These are phyloP conservation scores for Neurospora terricola DNA, from an alignment of 495 filamentous ascomycete genomes.

Conservation along the genomic window DNA sequence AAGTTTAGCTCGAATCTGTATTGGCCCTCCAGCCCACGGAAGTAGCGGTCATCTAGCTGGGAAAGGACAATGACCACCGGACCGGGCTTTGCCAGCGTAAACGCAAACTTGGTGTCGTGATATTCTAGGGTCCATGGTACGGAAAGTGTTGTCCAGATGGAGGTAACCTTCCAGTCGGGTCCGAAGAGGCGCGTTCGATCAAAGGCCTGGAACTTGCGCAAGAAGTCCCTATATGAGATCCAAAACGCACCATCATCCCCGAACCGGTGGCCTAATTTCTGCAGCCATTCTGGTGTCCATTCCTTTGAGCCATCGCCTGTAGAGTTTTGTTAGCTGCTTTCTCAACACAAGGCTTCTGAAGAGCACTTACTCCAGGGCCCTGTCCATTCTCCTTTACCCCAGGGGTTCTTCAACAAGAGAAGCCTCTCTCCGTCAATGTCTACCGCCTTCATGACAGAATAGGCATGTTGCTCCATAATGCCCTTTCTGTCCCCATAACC, in stretches of 20 bases:
- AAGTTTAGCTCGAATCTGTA: conserved; percentile 73
- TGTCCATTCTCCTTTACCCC: conserved; percentile 78
- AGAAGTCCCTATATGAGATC: conserved; percentile 68
- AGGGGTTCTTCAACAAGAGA: conserved; percentile 75
- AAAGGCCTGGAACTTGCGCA: conserved; percentile 72
- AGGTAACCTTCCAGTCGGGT: conserved; percentile 69
- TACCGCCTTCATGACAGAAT: conserved; percentile 75
- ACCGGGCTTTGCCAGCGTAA: conserved; percentile 55
- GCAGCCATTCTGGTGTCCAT: conserved; percentile 85
- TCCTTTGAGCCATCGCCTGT: conserved; percentile 68
- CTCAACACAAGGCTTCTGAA: not conserved
- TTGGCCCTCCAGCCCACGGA: conserved; percentile 70
- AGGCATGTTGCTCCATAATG: conserved; percentile 74
- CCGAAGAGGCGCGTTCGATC: conserved; percentile 85
- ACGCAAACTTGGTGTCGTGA: conserved; percentile 69
- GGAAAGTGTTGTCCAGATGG: conserved; percentile 74
- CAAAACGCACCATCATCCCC: conserved; percentile 75
- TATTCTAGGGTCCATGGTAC: conserved; percentile 85
- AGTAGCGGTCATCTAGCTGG: conserved; percentile 82
- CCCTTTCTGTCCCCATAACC: conserved; percentile 57
- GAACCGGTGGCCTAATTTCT: conserved; percentile 68
- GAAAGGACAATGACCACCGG: conserved; percentile 72
- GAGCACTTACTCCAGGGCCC: conserved; percentile 57
- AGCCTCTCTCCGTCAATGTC: conserved; percentile 69
- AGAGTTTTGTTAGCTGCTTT: not conserved